Evolutionary conservation across 441 rosid species (phyloP).

Genomic region (Kokia cookei): DNA sequence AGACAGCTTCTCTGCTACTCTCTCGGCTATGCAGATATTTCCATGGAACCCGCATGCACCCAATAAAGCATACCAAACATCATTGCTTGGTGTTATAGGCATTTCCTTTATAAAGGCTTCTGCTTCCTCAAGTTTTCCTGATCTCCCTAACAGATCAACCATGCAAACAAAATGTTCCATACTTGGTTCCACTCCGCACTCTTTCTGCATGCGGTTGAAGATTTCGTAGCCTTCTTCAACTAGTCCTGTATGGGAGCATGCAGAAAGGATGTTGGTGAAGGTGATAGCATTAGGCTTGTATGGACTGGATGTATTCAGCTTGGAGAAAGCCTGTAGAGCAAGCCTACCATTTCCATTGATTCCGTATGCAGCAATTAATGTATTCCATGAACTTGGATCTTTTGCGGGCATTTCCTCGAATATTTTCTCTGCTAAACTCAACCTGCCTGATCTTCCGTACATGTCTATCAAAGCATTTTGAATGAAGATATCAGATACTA

Average conservation of each 20-base stretch:
- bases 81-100: constrained; percentile 9
- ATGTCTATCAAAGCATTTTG: constrained; percentile 30
- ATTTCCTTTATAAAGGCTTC: constrained; percentile 8
- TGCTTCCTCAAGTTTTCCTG: constrained; percentile 28
- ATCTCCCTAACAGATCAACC: constrained; percentile 28
- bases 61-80: constrained; percentile 18
- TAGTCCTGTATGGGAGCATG: constrained; percentile 8
- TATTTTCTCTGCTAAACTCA: constrained; percentile 11
- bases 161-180: constrained; percentile 27
- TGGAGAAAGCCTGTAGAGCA: constrained; percentile 2
- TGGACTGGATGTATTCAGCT: background rate
- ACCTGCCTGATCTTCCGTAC: constrained; percentile 26
- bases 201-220: constrained; percentile 8
- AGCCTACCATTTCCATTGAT: background rate
- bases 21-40: constrained; percentile 9
- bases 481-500: constrained; percentile 15
- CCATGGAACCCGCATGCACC: constrained; percentile 17
- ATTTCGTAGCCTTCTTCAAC: constrained; percentile 6
- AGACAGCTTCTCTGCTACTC: background rate
- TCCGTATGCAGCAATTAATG: constrained; percentile 15
- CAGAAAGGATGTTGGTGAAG: constrained; percentile 9
- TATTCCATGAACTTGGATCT: constrained; percentile 15
- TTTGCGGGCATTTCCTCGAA: constrained; percentile 14
- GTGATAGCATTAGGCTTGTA: constrained; percentile 8
- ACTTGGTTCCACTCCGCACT: constrained; percentile 3